Percentiles rank a stretch among this genome's conserved stretches.
Evolutionary conservation across 306 rosid species (phyloP).

Genomic region (Pachyrhizus erosus): DNA sequence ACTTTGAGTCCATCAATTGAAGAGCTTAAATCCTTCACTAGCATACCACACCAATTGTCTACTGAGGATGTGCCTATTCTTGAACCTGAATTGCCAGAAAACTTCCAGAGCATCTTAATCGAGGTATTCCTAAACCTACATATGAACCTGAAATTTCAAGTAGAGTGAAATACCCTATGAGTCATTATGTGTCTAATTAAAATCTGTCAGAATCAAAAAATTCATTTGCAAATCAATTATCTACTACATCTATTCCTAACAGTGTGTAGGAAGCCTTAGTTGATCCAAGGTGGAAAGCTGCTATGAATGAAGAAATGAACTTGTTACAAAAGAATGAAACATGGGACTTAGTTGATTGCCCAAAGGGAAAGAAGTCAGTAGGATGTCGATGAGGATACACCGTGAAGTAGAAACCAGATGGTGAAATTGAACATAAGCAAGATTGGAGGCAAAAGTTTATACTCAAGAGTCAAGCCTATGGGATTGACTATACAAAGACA

Average conservation of each 20-base stretch:
- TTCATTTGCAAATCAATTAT: neutral
- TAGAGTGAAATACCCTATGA: neutral
- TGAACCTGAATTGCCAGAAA: neutral
- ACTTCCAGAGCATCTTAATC: neutral
- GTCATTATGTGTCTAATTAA: neutral
- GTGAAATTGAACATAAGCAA: too few relatives aligned
- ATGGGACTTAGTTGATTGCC: neutral
- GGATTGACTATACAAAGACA: neutral
- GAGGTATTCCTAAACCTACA: neutral
- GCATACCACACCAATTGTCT: slow-evolving; percentile 1
- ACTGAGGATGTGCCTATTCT: neutral
- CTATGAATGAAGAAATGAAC: neutral
- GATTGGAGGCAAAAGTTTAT: neutral
- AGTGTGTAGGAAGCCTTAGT: too few relatives aligned
- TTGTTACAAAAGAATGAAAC: neutral
- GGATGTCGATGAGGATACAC: neutral
- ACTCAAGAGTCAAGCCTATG: neutral
- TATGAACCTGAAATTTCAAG: neutral
- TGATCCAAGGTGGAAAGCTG: neutral
- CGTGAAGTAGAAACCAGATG: neutral
- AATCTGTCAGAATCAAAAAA: neutral
- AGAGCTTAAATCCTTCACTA: neutral
- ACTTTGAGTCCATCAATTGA: neutral
- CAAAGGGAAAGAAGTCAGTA: neutral
- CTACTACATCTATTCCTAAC: too few relatives aligned